Evolutionary conservation across 306 rosid species (phyloP), one percentile per base, ranked within the genome.

Genomic region (Argentina anserina): DNA sequence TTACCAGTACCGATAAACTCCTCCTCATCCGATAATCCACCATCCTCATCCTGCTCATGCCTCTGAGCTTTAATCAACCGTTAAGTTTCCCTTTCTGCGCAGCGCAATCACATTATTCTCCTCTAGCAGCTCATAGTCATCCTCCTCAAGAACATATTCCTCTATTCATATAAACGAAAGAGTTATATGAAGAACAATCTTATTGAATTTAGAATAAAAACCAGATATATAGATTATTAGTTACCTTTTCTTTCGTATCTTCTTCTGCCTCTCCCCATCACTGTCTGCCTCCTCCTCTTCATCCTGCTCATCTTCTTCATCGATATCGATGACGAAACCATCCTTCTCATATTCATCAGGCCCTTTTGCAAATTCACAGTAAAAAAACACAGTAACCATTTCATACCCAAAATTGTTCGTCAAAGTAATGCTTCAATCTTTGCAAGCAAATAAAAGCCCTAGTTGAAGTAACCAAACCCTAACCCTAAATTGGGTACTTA

Each of bases 291-390:
- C 90, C 71, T 89, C 90, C 53, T 83, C 96, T 74, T 89, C 93
- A 58, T 87, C 98, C 31, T 82, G 88, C 52, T 87, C 95, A 73
- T 89, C 95, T 67, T 94, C 99, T 70, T 94, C 99, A 73, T 89
- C 98, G 18, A 86, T 96, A 76, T 94, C 97, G 28, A 94, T 97
- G 75, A 94, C 91, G 76, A 94, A 94, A 39, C 92, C 99, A 77
- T 94, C 99, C 69, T 94, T 94, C 80, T 94, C 99, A 73, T 94
- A 94, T 71, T 94, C 99, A 81, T 94, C 96, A 45, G 90, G 96
- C 52, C 97, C 99, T 79, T 86, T 86, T 86, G 81, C 36, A 33
- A 33, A 33, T 33, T 33, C 36, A 33, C 36, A 33, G 36, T 33
- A 33, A 33, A 33, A 33, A 33, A 33, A 33, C 3, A 33, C 36